phyloP scores from a whole-genome alignment of 257 asterid genomes.

The Scutellaria minor region DNA sequence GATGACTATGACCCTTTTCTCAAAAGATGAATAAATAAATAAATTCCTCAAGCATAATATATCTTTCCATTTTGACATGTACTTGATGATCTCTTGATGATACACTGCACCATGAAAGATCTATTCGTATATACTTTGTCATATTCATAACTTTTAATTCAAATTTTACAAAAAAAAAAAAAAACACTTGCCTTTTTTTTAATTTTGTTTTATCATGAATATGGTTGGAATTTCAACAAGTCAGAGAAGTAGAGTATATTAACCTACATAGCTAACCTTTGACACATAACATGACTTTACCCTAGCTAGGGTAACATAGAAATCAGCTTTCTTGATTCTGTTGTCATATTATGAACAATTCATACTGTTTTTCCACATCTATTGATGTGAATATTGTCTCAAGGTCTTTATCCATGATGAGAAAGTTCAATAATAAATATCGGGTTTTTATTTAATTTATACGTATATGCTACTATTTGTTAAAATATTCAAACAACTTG shows the following conservation, averaged over 20 bases:
- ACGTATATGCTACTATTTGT: too few species aligned
- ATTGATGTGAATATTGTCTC: too few species aligned
- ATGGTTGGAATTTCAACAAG: neutral
- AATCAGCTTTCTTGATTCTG: constrained; percentile 3
- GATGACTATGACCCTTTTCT: constrained; percentile 29
- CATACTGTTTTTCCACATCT: too few species aligned
- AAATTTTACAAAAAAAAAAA: neutral
- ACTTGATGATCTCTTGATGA: neutral
- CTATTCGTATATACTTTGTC: neutral
- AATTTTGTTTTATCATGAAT: neutral
- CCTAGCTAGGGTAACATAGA: neutral
- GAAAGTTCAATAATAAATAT: too few species aligned
- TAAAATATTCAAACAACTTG: too few species aligned
- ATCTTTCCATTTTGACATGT: constrained; percentile 8
- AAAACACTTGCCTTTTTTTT: too few species aligned
- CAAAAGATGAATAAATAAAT: constrained; percentile 2
- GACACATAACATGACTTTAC: neutral
- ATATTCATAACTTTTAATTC: neutral
- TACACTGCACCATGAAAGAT: too few species aligned
- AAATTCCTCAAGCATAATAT: neutral
- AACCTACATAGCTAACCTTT: constrained; percentile 6
- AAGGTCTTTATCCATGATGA: too few species aligned
- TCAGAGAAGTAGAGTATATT: neutral
- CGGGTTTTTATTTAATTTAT: too few species aligned
- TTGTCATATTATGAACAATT: neutral